These are phyloP conservation scores for Alternaria sp. DNA, from an alignment of 2,329 filamentous ascomycete species.

Conservation along the genomic window DNA sequence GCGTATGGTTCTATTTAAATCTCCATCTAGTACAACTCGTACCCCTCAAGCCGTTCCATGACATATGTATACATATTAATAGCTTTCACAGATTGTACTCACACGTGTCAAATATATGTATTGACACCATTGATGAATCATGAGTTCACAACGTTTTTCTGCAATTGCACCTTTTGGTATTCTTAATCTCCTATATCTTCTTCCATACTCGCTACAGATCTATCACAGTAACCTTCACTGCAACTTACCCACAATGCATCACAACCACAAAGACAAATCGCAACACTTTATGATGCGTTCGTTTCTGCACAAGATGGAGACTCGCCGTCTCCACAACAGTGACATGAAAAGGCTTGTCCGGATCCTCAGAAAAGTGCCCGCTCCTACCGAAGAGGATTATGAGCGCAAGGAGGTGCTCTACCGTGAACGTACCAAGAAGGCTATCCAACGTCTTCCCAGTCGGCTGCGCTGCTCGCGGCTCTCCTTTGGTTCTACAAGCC, in stretches of 20 bases:
- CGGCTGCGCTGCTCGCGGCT: conserved; percentile 31
- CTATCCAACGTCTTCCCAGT: conserved; percentile 33
- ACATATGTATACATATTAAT: not conserved
- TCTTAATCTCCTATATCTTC: conserved; percentile 2
- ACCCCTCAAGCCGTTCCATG: not conserved
- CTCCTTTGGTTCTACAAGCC: conserved; percentile 14
- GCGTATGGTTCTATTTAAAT: not conserved
- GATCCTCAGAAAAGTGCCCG: conserved; percentile 25
- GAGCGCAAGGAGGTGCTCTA: conserved; percentile 11
- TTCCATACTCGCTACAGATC: conserved; percentile 2
- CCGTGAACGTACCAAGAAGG: conserved; percentile 14
- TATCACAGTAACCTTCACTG: not conserved
- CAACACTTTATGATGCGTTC: conserved; percentile 15
- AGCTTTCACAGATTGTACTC: not conserved
- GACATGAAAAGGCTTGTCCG: conserved; percentile 38
- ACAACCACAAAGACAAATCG: not conserved
- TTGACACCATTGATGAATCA: not conserved
- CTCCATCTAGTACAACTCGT: not conserved
- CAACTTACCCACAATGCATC: not conserved
- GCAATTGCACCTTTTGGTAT: not conserved
- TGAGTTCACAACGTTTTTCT: conserved; percentile 13
- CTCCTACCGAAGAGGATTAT: not conserved
- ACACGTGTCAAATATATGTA: not conserved
- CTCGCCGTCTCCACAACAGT: conserved; percentile 25
- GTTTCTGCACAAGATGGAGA: conserved; percentile 20